Base-by-base conservation (phyloP, 2,329 filamentous ascomycete species). In the Myotisia sp. region DNA sequence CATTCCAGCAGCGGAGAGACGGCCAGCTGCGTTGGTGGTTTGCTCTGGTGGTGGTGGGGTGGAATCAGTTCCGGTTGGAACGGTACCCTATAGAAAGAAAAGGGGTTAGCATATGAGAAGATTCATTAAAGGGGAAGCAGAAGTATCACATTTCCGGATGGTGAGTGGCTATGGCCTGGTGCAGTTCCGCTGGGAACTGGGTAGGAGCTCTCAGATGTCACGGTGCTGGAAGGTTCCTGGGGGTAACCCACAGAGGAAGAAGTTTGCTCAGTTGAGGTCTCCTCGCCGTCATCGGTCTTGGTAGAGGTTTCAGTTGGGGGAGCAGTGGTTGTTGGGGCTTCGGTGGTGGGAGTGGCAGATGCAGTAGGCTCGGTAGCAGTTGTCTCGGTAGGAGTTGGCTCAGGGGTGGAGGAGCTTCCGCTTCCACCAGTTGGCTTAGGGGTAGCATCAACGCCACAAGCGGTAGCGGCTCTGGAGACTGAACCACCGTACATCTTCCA, bases 401-500 rank as follows among this genome's bases (percentile, higher is more conserved):
- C 13, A 18, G 26, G n/a, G n/a, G n/a, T n/a, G n/a, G n/a, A n/a
- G n/a, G n/a, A n/a, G n/a, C n/a, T n/a, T 16, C 12, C 13, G 8
- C 13, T 16, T 6, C n/a, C n/a, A 8, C 10, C 24, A 9, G 23
- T 9, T 4, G n/a, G 5, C 8, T 33, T 19, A 3, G 45, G 45
- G 5, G 41, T 43, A 8, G 44, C 41, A 24, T 45, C 41, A 30
- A 45, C 26, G 4, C 41, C 45, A 31, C 45, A 47, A 5, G 22
- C 37, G 13, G 51, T 37, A 12, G 60, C 60, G 17, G 55, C 58
- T 1, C 39, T 39, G 16, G 38, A 37, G 26, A 64, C 52, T 10
- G 48, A 48, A 12, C 42, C 36, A 14, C 58, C 54, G 30, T 65
- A 64, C 40, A 53, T 47, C 29, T 50, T 42, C 60, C 60, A 64